phyloP scores from a whole-genome alignment of 2,329 filamentous ascomycete genomes.

The Alternaria tenuissima region DNA sequence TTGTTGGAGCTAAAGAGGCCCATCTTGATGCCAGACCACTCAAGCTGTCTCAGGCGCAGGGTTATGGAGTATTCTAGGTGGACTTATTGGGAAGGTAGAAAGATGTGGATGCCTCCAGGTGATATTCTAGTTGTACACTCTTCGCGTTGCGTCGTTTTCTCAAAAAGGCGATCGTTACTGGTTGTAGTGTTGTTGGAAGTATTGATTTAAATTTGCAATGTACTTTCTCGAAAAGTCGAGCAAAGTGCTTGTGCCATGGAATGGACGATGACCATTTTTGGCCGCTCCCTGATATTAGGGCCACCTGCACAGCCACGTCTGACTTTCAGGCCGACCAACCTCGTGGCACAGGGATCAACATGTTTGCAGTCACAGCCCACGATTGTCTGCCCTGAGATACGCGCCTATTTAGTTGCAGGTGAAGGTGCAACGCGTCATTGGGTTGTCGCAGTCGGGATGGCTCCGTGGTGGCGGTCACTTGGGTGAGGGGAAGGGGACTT shows the following conservation, averaged over 20 bases:
- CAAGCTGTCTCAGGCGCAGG: neutral
- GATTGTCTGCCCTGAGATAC: neutral
- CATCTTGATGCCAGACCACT: conserved; percentile 14
- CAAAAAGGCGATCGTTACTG: too few species aligned
- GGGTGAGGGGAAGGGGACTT: too few species aligned
- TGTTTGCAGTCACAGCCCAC: neutral
- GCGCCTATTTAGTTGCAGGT: neutral
- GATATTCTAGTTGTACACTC: neutral
- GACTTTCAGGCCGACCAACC: neutral
- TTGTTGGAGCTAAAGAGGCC: conserved; percentile 29
- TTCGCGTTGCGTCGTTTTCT: neutral
- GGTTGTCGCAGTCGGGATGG: neutral
- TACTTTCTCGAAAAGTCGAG: too few species aligned
- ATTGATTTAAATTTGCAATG: too few species aligned
- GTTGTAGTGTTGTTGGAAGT: too few species aligned
- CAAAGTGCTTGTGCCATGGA: too few species aligned
- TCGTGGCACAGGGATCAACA: neutral
- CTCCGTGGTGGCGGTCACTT: neutral
- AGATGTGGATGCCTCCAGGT: neutral
- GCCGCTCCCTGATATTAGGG: neutral
- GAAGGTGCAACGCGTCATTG: neutral
- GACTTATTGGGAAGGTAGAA: neutral
- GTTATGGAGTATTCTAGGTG: neutral
- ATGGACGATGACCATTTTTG: too few species aligned
- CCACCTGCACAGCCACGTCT: neutral